Evolutionary conservation across 1,284 basidiomycete species (phyloP).

Genomic region (Tilletiopsis washingtonensis): DNA sequence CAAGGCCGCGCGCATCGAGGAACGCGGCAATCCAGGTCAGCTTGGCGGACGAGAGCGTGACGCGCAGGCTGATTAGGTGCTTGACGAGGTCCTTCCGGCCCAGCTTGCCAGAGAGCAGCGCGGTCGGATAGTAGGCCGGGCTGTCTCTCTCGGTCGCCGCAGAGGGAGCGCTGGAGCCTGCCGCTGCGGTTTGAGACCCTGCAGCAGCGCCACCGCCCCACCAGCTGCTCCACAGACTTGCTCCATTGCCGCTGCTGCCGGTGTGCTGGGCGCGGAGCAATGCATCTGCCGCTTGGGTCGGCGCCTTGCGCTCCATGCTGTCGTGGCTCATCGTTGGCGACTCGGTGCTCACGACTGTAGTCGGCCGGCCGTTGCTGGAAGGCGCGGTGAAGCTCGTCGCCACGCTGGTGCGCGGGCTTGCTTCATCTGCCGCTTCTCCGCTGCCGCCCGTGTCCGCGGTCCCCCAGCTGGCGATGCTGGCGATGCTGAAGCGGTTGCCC

Average conservation of each 20-base stretch:
- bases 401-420: slow-evolving; percentile 11
- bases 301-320: neutral
- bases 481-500: slow-evolving; percentile 66
- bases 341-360: slow-evolving; percentile 14
- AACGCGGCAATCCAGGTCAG: slow-evolving; percentile 72
- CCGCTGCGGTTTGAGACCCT: neutral
- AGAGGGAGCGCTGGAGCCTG: neutral
- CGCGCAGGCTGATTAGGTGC: slow-evolving; percentile 72
- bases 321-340: slow-evolving; percentile 11
- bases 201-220: slow-evolving; percentile 19
- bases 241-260: slow-evolving; percentile 7
- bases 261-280: slow-evolving; percentile 1
- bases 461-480: slow-evolving; percentile 56
- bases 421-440: slow-evolving; percentile 8
- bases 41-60: slow-evolving; percentile 74
- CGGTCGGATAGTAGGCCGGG: slow-evolving; percentile 11
- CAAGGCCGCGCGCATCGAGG: slow-evolving; percentile 60
- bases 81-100: slow-evolving; percentile 52
- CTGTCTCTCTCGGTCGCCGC: slow-evolving; percentile 5
- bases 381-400: neutral
- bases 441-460: slow-evolving; percentile 15
- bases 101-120: slow-evolving; percentile 16
- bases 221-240: slow-evolving; percentile 31
- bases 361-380: slow-evolving; percentile 6
- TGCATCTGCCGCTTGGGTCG: neutral